Evolutionary conservation across 2,329 filamentous ascomycete genomes (phyloP).

Genomic region (Dryadomyces quercus-mongolicae): DNA sequence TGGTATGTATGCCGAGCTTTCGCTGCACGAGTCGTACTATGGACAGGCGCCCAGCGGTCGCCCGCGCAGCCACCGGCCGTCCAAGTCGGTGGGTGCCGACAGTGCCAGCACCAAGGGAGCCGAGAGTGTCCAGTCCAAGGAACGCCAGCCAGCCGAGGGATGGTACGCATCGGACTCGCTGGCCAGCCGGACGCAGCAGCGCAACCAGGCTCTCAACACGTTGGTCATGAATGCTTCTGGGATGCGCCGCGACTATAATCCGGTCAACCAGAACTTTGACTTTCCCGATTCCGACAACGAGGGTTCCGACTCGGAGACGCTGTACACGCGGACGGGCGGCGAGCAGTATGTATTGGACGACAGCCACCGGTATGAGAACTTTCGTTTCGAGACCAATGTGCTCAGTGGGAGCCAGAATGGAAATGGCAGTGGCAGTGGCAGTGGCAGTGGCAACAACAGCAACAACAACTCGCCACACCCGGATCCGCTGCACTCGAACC

Average conservation of each 20-base stretch:
- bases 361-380: slow-evolving; percentile 10
- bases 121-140: slow-evolving; percentile 15
- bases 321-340: slow-evolving; percentile 16
- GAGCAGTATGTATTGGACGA: slow-evolving; percentile 14
- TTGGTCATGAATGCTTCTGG: slow-evolving; percentile 17
- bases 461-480: not conserved
- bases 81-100: not conserved
- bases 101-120: not conserved
- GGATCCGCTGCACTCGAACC: not conserved
- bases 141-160: slow-evolving; percentile 30
- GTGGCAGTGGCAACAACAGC: too few species aligned
- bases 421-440: not conserved
- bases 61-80: slow-evolving; percentile 6
- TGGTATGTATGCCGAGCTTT: slow-evolving; percentile 37
- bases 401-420: not conserved
- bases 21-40: slow-evolving; percentile 27
- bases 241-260: slow-evolving; percentile 30
- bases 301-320: slow-evolving; percentile 24
- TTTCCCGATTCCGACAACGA: slow-evolving; percentile 12
- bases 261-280: slow-evolving; percentile 32
- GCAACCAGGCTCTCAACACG: slow-evolving; percentile 30
- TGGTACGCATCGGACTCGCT: slow-evolving; percentile 44
- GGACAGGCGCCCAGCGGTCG: slow-evolving; percentile 15
- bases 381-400: slow-evolving; percentile 15
- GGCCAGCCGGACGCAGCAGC: slow-evolving; percentile 40